Evolutionary conservation across 257 asterid species (phyloP), one percentile per base, ranked within the genome.

Genomic region (Solanum piurae): DNA sequence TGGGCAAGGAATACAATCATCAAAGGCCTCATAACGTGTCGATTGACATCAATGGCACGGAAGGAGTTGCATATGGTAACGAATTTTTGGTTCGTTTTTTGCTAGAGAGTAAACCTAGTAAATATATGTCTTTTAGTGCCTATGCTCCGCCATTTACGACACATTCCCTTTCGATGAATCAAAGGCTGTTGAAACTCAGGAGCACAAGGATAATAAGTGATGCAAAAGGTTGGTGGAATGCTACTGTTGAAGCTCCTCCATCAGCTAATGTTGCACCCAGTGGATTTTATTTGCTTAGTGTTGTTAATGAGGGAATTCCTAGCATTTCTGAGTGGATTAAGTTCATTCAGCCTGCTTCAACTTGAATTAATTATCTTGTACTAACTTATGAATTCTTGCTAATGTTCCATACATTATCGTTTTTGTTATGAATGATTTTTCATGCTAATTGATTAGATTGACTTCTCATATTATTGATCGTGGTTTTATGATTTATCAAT

Each of bases 271-370:
- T 92, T 42, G 98, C 98, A 4, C 97, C 96, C 36, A 36, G 95
- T 21, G 97, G 98, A 4, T 95, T 92, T 87, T 94, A 95, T 84
- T 89, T 95, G 97, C 86, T 95, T 5, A 91, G 88, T 69, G 97
- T 94, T 68, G 93, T 95, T 6, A 89, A 90, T 74, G 88, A 76
- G 27, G 97, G 95, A 40, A 90, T 93, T 9, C 98, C 98, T 12
- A 90, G 98, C 85, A 76, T 82, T 38, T 89, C 97, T 14, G 89
- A 89, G 76, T 94, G 96, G 97, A 83, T 95, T 87, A 95, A 87
- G 92, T 94, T 94, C 86, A 58, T 72, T 58, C 86, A 92, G 29
- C 88, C 34, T 49, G 66, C 38, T 44, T 80, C 27, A 80, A 46
- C 40, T 46, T 80, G 10, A 77, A 77, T 77, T 77, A 42, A 25